Percentiles rank a stretch among this genome's conserved stretches.
Evolutionary conservation across 2,329 filamentous ascomycete species (phyloP).

Genomic region (Aspergillus pseudonomiae): DNA sequence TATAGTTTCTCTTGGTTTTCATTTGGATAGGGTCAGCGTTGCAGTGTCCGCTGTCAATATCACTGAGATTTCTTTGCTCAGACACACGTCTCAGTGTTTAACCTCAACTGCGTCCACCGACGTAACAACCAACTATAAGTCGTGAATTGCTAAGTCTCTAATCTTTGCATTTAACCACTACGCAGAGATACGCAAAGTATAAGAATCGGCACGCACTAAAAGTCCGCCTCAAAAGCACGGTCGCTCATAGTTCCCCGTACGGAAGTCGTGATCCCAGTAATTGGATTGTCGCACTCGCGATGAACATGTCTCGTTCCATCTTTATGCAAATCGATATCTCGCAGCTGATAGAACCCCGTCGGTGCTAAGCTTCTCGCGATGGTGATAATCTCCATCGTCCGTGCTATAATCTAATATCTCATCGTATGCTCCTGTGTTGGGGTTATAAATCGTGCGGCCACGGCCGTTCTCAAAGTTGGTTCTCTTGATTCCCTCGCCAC

Average conservation of each 20-base stretch:
- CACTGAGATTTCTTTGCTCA: too few relatives aligned
- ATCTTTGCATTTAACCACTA: background rate
- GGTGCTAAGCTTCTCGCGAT: background rate
- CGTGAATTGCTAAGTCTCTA: background rate
- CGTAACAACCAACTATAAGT: background rate
- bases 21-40: too few relatives aligned
- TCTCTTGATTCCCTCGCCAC: background rate
- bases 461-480: background rate
- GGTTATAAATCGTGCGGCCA: background rate
- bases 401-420: background rate
- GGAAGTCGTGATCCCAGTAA: background rate
- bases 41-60: too few relatives aligned
- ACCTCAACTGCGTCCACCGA: too few relatives aligned
- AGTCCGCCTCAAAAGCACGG: background rate
- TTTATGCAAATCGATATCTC: background rate
- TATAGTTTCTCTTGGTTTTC: too few relatives aligned
- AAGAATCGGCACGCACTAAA: constrained; percentile 38
- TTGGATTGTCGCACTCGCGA: background rate
- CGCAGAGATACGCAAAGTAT: background rate
- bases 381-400: background rate
- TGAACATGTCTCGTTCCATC: background rate
- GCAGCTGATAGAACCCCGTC: background rate
- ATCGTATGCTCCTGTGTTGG: background rate
- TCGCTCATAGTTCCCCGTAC: background rate
- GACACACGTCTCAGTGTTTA: too few relatives aligned